Conservation (phyloP, 2,329 filamentous ascomycete genomes). For the Pseudocercospora cruenta region DNA sequence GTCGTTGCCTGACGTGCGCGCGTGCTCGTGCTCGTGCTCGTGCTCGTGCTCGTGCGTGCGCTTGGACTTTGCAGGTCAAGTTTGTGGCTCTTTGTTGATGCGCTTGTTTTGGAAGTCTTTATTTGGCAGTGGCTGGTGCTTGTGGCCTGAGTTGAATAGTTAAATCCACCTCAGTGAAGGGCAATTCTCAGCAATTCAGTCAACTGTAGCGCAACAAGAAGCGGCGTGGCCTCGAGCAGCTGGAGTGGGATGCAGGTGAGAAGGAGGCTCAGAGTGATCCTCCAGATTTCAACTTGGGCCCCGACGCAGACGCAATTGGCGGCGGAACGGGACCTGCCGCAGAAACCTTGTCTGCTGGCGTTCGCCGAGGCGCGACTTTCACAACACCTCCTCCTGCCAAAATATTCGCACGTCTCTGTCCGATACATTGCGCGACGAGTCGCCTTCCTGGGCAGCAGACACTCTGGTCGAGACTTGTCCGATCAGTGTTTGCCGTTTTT, state of each 20-base stretch:
- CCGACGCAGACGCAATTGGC: no score
- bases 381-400: no score
- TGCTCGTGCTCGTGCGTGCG: no score
- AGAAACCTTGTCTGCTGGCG: no score
- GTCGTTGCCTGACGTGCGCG: background rate
- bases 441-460: no score
- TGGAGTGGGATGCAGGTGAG: background rate
- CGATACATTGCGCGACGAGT: no score
- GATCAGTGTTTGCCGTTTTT: no score
- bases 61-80: conserved; percentile 9
- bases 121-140: conserved; percentile 31
- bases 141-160: conserved; percentile 39
- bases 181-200: conserved; percentile 22
- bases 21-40: background rate
- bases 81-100: conserved; percentile 27
- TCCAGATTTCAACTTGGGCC: no score
- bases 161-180: conserved; percentile 39
- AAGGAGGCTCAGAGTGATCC: background rate
- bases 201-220: conserved; percentile 18
- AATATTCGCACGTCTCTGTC: no score
- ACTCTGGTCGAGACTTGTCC: no score
- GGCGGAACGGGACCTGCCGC: no score
- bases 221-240: background rate
- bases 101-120: conserved; percentile 16
- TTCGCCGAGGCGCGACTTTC: no score